A percentile compares a stretch with the other conserved stretches of the same genome.
phyloP scores from a whole-genome alignment of 306 rosid species.

The Prunus mira region DNA sequence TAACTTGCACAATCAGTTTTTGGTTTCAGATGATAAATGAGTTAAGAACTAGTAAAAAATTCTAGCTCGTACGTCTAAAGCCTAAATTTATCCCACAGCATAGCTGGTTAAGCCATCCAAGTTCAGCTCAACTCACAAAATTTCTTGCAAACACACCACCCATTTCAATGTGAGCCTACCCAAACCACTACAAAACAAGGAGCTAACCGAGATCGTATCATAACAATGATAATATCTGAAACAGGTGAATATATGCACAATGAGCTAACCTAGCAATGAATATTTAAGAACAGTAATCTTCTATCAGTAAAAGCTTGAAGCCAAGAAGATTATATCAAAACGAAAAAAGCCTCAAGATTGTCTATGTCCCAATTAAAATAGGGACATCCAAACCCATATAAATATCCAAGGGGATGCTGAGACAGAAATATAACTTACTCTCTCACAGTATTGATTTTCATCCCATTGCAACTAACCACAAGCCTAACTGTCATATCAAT shows the following conservation, averaged over 20 bases:
- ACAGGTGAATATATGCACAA: neutral
- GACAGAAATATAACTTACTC: constrained; percentile 51
- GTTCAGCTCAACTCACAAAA: neutral
- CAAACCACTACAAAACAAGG: neutral
- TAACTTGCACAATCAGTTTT: neutral
- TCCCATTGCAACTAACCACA: constrained; percentile 79
- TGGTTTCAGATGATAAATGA: neutral
- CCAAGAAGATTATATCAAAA: neutral
- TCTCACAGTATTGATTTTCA: constrained; percentile 71
- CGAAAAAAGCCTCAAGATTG: neutral
- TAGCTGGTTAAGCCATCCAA: neutral
- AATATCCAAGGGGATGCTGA: neutral
- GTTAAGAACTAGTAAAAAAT: neutral
- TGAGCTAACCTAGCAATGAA: neutral
- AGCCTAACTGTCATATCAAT: constrained; percentile 83
- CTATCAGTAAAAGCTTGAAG: no score
- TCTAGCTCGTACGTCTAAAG: neutral
- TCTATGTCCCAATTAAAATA: neutral
- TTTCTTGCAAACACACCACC: neutral
- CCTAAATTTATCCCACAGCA: neutral
- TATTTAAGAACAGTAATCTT: neutral
- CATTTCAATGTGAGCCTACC: neutral
- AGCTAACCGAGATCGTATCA: neutral
- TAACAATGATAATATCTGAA: neutral
- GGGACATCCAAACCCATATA: neutral